A percentile compares a stretch with the other conserved stretches of the same genome.
phyloP scores from a whole-genome alignment of 176 grass and related monocot species.

The Oryza australiensis region DNA sequence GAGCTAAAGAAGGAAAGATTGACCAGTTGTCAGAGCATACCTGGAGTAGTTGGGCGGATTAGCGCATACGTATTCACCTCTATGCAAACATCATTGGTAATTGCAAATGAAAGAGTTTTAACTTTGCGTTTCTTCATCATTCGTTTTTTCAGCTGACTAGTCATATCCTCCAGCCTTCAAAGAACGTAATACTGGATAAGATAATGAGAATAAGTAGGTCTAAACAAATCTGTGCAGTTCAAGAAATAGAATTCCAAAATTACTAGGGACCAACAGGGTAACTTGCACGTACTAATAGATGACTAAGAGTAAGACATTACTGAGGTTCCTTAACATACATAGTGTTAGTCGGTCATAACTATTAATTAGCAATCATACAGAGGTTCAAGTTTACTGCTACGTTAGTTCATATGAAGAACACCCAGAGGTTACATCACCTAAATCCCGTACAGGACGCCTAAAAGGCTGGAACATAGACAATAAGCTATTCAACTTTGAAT shows the following conservation, averaged over 20 bases:
- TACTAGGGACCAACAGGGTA: neutral
- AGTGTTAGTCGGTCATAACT: neutral
- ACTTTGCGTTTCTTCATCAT: slow-evolving; percentile 92
- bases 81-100: slow-evolving; percentile 79
- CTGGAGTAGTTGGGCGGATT: slow-evolving; percentile 74
- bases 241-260: slow-evolving; percentile 16
- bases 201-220: neutral
- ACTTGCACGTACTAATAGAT: neutral
- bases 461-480: neutral
- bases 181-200: slow-evolving; percentile 31
- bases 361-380: slow-evolving; percentile 12
- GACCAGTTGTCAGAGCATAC: slow-evolving; percentile 45
- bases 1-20: slow-evolving; percentile 21
- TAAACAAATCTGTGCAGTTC: neutral
- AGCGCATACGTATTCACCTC: slow-evolving; percentile 92
- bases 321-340: neutral
- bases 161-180: slow-evolving; percentile 84
- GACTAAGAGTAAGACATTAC: neutral
- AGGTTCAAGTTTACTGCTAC: neutral
- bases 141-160: slow-evolving; percentile 82
- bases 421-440: slow-evolving; percentile 13
- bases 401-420: slow-evolving; percentile 31
- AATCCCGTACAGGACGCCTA: neutral
- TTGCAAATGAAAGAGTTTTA: slow-evolving; percentile 83
- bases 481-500: neutral